Evolutionary conservation across 1,139 yeast genomes (phyloP), one percentile per base, ranked within the genome.

Genomic region (Eremothecium sinecaudum): DNA sequence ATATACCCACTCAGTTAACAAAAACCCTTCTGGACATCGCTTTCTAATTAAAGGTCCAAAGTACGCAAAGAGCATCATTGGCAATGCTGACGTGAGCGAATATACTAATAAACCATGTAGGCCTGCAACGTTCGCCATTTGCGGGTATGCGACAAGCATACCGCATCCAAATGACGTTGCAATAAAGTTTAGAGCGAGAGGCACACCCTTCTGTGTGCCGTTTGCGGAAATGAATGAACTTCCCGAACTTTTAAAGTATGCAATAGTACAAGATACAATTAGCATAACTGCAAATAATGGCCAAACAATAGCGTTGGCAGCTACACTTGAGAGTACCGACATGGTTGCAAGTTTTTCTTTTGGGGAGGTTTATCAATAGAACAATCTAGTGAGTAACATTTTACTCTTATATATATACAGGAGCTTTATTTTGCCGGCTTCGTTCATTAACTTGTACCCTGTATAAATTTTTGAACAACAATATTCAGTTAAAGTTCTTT

Each of bases 131-230:
- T 84, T 84, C 2, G 92, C 93, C 42, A 87, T 81, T 59, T 86
- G 79, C 1, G 94, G 76, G 50, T 82, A 87, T 0, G 95, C 81
- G 10, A 92, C 72, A 29, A 87, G 61, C 38, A 86, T 74, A 57
- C 96, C 96, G 59, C 87, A 80, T 35, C 97, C 97, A 77, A 84
- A 70, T 73, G 93, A 92, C 47, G 93, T 78, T 34, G 95, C 95
- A 41, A 84, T 74, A 53, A 84, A 84, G 56, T 84, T 84, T 41
- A 84, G 64, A 1, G 94, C 81, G 45, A 84, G 63, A 1, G 94
- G 94, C n/a, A 81, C 30, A 18, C 84, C 93, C 35, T 68, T 66
- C 51, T 82, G 86, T 3, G 94, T 77, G 12, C 90, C 81, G 58
- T 84, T 84, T 1, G 86, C 77, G 2, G 84, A 67, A 35, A 84